Evolutionary conservation across 2,329 filamentous ascomycete species (phyloP).

Genomic region (Pyricularia grisea): DNA sequence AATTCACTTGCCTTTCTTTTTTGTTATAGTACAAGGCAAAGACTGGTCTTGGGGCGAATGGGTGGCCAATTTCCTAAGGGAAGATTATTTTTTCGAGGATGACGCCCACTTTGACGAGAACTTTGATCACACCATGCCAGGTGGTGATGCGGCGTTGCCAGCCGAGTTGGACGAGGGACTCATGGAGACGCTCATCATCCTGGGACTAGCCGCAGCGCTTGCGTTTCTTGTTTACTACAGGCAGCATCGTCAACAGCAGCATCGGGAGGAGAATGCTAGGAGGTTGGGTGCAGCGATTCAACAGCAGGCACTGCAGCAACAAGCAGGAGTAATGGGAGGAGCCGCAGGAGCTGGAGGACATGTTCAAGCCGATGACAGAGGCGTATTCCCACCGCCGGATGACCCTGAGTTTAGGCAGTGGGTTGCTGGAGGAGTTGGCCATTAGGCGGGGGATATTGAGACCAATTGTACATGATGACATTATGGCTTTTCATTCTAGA

Average conservation of each 20-base stretch:
- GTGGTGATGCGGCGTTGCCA: constrained; percentile 50
- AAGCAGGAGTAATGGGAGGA: constrained; percentile 7
- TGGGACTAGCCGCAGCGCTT: constrained; percentile 65
- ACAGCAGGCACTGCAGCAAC: constrained; percentile 11
- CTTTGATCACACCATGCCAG: constrained; percentile 46
- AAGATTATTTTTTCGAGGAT: constrained; percentile 56
- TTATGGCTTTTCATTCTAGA: not conserved
- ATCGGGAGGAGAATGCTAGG: constrained; percentile 24
- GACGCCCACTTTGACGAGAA: constrained; percentile 47
- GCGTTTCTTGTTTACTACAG: constrained; percentile 75
- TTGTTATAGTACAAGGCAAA: constrained; percentile 50
- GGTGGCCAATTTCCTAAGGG: constrained; percentile 74
- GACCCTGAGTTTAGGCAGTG: constrained; percentile 62
- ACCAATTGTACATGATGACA: not conserved
- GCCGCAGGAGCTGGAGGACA: constrained; percentile 1
- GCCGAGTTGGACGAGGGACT: constrained; percentile 66
- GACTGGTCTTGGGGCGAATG: constrained; percentile 77
- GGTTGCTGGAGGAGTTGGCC: constrained; percentile 53
- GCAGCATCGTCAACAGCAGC: constrained; percentile 56
- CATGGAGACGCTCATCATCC: constrained; percentile 71
- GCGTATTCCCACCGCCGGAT: constrained; percentile 43
- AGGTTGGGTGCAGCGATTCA: not conserved
- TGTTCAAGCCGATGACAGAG: constrained; percentile 12
- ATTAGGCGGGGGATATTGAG: constrained; percentile 20
- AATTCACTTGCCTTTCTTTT: constrained; percentile 23